These are phyloP conservation scores for Solanum tarapatanum DNA, from an alignment of 257 asterid genomes.

Conservation along the genomic window DNA sequence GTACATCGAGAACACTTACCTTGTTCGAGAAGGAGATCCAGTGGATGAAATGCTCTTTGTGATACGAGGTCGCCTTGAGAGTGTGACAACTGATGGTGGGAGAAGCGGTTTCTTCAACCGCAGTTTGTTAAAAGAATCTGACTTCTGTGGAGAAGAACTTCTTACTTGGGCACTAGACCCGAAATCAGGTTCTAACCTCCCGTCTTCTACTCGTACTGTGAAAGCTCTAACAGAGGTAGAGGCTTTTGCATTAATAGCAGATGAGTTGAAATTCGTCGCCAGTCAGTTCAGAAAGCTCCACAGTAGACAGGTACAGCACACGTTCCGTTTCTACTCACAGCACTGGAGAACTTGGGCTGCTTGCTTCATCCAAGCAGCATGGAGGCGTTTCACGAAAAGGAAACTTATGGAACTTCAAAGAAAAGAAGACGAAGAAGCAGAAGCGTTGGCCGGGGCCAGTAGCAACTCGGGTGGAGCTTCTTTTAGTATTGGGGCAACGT, in stretches of 20 bases:
- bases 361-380: conserved; percentile 33
- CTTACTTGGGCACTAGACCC: conserved; percentile 13
- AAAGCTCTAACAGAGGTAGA: conserved; percentile 8
- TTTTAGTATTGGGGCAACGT: conserved; percentile 68
- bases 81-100: conserved; percentile 13
- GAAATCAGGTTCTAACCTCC: conserved; percentile 2
- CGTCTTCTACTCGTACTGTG: conserved; percentile 12
- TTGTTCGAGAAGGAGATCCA: conserved; percentile 18
- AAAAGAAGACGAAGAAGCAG: conserved; percentile 58
- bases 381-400: conserved; percentile 80
- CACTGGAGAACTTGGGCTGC: conserved; percentile 15
- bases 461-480: conserved; percentile 33
- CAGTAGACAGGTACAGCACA: conserved; percentile 13
- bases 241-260: conserved; percentile 10
- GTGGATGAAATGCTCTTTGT: conserved; percentile 19
- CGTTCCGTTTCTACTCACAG: conserved; percentile 10
- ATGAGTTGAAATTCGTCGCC: conserved; percentile 10
- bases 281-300: conserved; percentile 12
- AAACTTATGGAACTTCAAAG: conserved; percentile 54
- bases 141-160: conserved; percentile 14
- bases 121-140: not conserved
- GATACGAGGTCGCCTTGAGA: conserved; percentile 15
- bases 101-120: conserved; percentile 15
- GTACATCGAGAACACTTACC: conserved; percentile 9
- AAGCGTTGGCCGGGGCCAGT: conserved; percentile 26